phyloP scores from a whole-genome alignment of 2,329 filamentous ascomycete species.

The Amauroascus verrucosus region DNA sequence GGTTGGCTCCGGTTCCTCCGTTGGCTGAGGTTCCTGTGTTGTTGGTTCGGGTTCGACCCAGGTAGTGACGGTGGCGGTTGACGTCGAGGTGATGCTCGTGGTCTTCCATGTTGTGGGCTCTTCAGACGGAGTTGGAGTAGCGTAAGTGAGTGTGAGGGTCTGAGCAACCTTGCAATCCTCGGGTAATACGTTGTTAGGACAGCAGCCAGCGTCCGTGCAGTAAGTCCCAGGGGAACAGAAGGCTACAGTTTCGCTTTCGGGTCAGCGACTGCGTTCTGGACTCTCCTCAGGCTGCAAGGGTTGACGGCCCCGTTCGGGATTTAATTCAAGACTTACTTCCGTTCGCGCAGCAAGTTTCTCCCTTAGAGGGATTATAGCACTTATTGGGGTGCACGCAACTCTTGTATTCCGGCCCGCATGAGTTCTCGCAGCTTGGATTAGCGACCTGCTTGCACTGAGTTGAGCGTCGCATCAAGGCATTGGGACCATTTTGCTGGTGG shows the following conservation, averaged over 20 bases:
- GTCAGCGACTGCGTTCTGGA: too few species aligned
- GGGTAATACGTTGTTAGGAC: constrained; percentile 5
- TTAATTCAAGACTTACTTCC: constrained; percentile 13
- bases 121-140: not conserved
- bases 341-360: constrained; percentile 12
- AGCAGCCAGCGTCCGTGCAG: constrained; percentile 11
- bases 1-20: not conserved
- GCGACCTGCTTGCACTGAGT: constrained; percentile 4
- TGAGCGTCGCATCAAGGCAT: not conserved
- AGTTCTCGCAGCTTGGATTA: constrained; percentile 6
- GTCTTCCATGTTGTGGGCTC: constrained; percentile 4
- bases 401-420: constrained; percentile 9
- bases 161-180: constrained; percentile 7
- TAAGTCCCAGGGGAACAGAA: constrained; percentile 10
- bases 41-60: not conserved
- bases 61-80: not conserved
- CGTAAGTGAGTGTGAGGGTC: not conserved
- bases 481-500: constrained; percentile 6
- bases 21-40: not conserved
- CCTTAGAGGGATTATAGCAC: constrained; percentile 10
- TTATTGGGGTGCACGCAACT: constrained; percentile 5
- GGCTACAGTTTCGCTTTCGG: not conserved
- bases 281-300: too few species aligned
- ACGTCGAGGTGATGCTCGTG: not conserved
- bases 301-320: too few species aligned